phyloP scores from a whole-genome alignment of 768 basidiomycete genomes.

The Lentinula edodes region DNA sequence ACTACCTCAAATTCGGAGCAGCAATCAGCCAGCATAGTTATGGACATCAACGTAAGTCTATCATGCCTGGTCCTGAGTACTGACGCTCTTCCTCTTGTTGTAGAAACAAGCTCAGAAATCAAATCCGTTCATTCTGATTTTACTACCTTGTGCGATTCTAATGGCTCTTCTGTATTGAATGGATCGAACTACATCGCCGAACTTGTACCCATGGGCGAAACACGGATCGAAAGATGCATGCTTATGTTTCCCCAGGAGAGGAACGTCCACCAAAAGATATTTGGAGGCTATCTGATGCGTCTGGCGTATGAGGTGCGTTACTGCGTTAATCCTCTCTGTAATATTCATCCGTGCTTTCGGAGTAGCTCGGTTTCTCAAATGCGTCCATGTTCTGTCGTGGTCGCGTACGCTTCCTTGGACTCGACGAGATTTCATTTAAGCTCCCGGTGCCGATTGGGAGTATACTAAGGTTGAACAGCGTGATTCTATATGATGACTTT shows the following conservation, averaged over 20 bases:
- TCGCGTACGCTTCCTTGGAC: constrained; percentile 64
- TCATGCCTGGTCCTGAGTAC: too few species aligned
- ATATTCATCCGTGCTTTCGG: too few species aligned
- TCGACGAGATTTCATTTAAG: constrained; percentile 76
- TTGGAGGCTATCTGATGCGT: constrained; percentile 62
- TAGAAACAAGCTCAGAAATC: background rate
- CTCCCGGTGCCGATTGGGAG: constrained; percentile 82
- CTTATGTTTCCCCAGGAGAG: constrained; percentile 85
- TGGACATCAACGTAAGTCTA: background rate
- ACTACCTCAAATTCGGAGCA: constrained; percentile 54
- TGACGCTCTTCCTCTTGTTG: background rate
- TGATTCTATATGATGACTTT: constrained; percentile 35
- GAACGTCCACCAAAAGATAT: constrained; percentile 82
- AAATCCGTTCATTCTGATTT: background rate
- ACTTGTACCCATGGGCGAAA: constrained; percentile 72
- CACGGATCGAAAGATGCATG: constrained; percentile 60
- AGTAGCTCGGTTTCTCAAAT: constrained; percentile 68
- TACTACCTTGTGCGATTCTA: background rate
- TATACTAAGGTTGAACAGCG: constrained; percentile 67
- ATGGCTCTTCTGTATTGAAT: background rate
- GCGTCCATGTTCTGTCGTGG: constrained; percentile 63
- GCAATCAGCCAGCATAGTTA: constrained; percentile 20
- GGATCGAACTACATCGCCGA: constrained; percentile 24
- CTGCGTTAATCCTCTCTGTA: background rate
- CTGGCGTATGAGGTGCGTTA: constrained; percentile 60